Base-by-base conservation (phyloP, 257 asterid genomes). In the Lithospermum erythrorhizon region DNA sequence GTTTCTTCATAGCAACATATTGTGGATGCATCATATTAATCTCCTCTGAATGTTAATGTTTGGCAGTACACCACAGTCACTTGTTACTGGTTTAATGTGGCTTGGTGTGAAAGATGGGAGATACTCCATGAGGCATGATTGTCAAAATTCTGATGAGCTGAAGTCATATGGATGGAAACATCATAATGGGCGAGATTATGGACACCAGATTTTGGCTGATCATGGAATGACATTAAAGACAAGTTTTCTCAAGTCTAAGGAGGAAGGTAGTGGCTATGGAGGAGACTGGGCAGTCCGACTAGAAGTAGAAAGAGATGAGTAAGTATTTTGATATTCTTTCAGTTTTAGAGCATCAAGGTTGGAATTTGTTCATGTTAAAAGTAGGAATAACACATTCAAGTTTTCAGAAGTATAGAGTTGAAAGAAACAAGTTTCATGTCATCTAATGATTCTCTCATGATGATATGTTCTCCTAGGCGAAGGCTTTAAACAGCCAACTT, bases 41-140 rank as follows among this genome's bases (percentile, higher is more conserved):
- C 9, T 3, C 21, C 21, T 52, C 55, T 52, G 55, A 55, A 21
- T 55, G 29, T 55, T 15, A 18, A 55, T 64, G 66, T 66, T 74
- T 73, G 73, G 60, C 82, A 93, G 99, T 90, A 84, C 84, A 68
- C 94, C 97, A 10, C 83, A 76, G 65, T 93, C 99, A 66, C 75
- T 93, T 53, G 87, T 93, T 77, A 82, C 94, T 15, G 99, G 97
- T 68, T 81, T 93, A 70, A 93, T 93, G 99, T 93, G 99, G 99
- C 66, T 93, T 69, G 97, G 95, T 69, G 83, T 79, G 51, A 83
- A 82, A 78, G 89, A 93, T 74, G 94, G 87, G 67, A 83, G 88
- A 67, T 93, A 86, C 78, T 70, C 61, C 62, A 80, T 93, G 96
- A 76, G 99, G 57, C 99, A 93, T 74, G 75, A 81, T 30, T 93